A percentile compares a stretch with the other conserved stretches of the same genome.
phyloP scores from a whole-genome alignment of 352 stramenopile species.

The Phytophthora pluvialis region DNA sequence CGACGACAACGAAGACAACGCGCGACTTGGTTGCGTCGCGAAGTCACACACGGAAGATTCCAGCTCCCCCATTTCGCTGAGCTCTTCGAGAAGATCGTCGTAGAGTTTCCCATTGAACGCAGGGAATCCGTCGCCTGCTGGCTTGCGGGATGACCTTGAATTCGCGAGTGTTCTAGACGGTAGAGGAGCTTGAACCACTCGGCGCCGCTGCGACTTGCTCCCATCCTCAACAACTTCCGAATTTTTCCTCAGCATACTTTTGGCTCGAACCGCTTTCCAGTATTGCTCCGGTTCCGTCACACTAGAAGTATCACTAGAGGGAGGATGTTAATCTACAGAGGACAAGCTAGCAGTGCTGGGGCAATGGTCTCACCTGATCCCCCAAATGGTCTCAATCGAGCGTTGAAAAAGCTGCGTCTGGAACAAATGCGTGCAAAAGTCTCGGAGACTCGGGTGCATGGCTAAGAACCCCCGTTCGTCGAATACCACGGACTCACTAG shows the following conservation, averaged over 20 bases:
- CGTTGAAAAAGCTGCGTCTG: constrained; percentile 79
- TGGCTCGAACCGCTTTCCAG: constrained; percentile 50
- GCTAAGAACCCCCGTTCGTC: constrained; percentile 62
- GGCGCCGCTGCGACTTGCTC: constrained; percentile 36
- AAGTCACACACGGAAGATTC: constrained; percentile 18
- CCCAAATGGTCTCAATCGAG: constrained; percentile 57
- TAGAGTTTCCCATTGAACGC: constrained; percentile 41
- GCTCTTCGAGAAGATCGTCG: constrained; percentile 36
- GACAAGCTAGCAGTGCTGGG: not conserved
- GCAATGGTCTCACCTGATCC: constrained; percentile 22
- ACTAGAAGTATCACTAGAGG: constrained; percentile 13
- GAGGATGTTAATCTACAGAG: not conserved
- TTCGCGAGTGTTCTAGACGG: constrained; percentile 15
- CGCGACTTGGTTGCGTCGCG: constrained; percentile 4
- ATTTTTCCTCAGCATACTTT: constrained; percentile 52
- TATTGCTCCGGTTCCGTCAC: constrained; percentile 49
- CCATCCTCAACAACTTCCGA: constrained; percentile 43
- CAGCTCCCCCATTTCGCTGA: constrained; percentile 18
- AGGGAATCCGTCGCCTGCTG: constrained; percentile 33
- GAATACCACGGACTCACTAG: constrained; percentile 38
- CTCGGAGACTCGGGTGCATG: constrained; percentile 61
- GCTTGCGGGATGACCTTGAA: not conserved
- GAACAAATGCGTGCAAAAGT: constrained; percentile 74
- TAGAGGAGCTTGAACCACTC: constrained; percentile 42
- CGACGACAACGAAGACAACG: constrained; percentile 20